Evolutionary conservation across 768 basidiomycete species (phyloP), one percentile per base, ranked within the genome.

Genomic region (Sporobolomyces roseus): DNA sequence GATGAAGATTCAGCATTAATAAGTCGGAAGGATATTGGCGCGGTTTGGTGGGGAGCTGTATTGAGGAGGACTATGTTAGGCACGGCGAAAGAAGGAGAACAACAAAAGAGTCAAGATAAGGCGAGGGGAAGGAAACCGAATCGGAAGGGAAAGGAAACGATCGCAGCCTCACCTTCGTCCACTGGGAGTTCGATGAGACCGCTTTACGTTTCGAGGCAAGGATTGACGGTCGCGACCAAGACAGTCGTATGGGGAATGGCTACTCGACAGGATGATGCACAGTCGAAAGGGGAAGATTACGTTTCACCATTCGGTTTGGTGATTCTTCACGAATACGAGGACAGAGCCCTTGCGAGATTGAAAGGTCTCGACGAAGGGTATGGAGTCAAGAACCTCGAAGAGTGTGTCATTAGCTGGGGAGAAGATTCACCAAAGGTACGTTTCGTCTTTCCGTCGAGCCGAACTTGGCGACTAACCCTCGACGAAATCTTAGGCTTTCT

Each of bases 1-100:
- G 72, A 73, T 54, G 72, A 73, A n/a, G 72, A 70, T 13, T 41
- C 53, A 14, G 72, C 72, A 4, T 32, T 73, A 12, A 45, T 73
- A 21, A 49, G 58, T 2, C 33, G 72, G 7, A 43, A 21, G 14
- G 68, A 73, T 36, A 36, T 73, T 25, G 68, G 62, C 2, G 30
- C 61, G 1, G 66, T 73, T 3, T 73, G 72, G 72, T 73, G 68
- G 68, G 27, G 29, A 23, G 46, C 63, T 1, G 43, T 73, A 3
- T 50, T 73, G 41, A n/a, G 65, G 17, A 23, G 72, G 23, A 45
- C 63, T 9, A 48, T 73, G 54, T 54, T 73, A 13, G 71, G 71
- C 0, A 73, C 71, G 3, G 33, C 71, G 25, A 60, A 55, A n/a
- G 67, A 69, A n/a, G 51, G 48, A 51, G n/a, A 60, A 43, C 9